Conservation (phyloP, 2,329 filamentous ascomycete species). For the Mollisiaceae sp. region DNA sequence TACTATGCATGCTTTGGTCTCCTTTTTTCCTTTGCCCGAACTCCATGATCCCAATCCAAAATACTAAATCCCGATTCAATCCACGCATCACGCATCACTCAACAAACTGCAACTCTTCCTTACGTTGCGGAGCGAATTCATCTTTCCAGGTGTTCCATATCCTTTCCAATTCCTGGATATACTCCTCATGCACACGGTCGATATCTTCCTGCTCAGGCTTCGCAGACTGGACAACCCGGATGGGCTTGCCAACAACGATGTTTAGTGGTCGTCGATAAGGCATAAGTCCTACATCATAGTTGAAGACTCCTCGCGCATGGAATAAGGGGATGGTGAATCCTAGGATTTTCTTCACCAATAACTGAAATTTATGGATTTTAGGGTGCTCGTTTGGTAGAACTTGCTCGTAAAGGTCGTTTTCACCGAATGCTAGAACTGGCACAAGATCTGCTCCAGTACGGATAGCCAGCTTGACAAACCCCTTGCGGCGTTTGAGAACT, state of each 20-base stretch:
- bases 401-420: conserved; percentile 96
- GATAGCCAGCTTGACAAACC: conserved; percentile 92
- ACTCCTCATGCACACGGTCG: conserved; percentile 78
- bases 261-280: conserved; percentile 89
- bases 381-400: conserved; percentile 79
- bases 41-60: background rate
- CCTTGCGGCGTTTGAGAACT: conserved; percentile 82
- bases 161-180: conserved; percentile 74
- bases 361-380: conserved; percentile 78
- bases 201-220: conserved; percentile 77
- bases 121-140: conserved; percentile 67
- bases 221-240: conserved; percentile 66
- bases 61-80: background rate
- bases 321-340: conserved; percentile 93
- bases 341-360: conserved; percentile 81
- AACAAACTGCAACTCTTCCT: conserved; percentile 70
- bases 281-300: conserved; percentile 97
- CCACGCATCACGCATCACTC: conserved; percentile 52
- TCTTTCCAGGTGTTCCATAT: conserved; percentile 83
- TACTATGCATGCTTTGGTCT: background rate
- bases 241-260: conserved; percentile 85
- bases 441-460: conserved; percentile 93
- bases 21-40: background rate
- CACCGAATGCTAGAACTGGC: conserved; percentile 89
- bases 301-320: conserved; percentile 91